These are phyloP conservation scores for Litsea cubeba DNA, from an alignment of 164 flowering plant genomes.

Conservation along the genomic window DNA sequence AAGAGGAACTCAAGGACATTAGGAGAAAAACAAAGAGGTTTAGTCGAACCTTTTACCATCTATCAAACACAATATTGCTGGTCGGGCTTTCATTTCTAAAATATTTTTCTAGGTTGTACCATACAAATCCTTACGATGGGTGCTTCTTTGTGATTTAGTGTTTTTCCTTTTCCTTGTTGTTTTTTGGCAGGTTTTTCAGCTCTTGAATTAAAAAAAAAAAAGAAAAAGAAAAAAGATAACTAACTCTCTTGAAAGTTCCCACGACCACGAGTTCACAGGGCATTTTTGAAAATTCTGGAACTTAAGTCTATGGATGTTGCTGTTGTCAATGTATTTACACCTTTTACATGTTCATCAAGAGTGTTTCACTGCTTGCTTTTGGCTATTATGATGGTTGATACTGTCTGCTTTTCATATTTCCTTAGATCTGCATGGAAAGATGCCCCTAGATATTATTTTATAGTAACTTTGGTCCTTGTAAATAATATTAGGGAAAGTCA, in stretches of 20 bases:
- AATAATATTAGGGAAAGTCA: constrained; percentile 49
- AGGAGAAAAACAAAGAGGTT: too few relatives aligned
- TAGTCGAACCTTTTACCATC: too few relatives aligned
- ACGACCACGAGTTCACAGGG: background rate
- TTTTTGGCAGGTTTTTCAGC: too few relatives aligned
- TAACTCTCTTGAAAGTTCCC: background rate
- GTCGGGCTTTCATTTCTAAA: too few relatives aligned
- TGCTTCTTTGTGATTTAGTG: too few relatives aligned
- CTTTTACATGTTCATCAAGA: background rate
- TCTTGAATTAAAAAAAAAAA: too few relatives aligned
- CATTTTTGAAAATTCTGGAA: constrained; percentile 1
- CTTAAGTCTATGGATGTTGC: background rate
- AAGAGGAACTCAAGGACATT: too few relatives aligned
- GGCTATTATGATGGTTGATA: background rate
- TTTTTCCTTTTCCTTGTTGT: too few relatives aligned
- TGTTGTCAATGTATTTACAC: background rate
- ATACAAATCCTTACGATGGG: too few relatives aligned
- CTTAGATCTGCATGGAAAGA: background rate
- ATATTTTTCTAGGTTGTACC: too few relatives aligned
- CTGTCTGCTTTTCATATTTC: background rate
- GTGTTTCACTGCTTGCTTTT: constrained; percentile 1
- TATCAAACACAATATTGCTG: too few relatives aligned
- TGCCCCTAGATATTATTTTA: background rate
- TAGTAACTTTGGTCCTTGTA: background rate
- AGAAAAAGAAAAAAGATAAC: too few relatives aligned